Evolutionary conservation across 352 stramenopile genomes (phyloP).

Genomic region (Phytophthora foliorum): DNA sequence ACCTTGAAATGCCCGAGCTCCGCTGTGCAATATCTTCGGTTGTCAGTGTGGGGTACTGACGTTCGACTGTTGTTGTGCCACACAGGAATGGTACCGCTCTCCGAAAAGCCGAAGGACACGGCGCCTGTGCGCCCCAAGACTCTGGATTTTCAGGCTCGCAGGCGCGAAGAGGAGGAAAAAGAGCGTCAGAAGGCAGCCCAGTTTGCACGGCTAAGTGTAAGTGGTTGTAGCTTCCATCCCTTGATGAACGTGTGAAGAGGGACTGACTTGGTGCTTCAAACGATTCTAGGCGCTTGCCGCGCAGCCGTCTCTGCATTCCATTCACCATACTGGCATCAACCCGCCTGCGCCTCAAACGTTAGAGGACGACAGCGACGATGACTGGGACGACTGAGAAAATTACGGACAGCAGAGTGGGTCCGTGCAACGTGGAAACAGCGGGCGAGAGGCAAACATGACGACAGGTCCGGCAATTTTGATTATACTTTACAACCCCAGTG

Average conservation of each 20-base stretch:
- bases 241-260: not conserved
- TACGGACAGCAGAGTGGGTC: not conserved
- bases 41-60: conserved; percentile 1
- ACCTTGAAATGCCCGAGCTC: not conserved
- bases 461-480: conserved; percentile 44
- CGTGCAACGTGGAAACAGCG: not conserved
- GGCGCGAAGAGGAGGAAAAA: conserved; percentile 70
- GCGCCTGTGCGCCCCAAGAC: conserved; percentile 59
- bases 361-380: conserved; percentile 77
- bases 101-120: conserved; percentile 58
- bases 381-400: conserved; percentile 83
- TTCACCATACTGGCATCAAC: conserved; percentile 40
- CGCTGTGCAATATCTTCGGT: not conserved
- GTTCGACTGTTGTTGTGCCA: conserved; percentile 12
- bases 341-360: conserved; percentile 14
- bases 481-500: conserved; percentile 53
- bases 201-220: conserved; percentile 77
- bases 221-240: conserved; percentile 4
- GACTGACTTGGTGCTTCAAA: conserved; percentile 20
- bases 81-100: conserved; percentile 69
- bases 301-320: conserved; percentile 78
- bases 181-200: conserved; percentile 69
- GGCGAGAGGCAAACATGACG: conserved; percentile 10
- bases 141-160: conserved; percentile 71
- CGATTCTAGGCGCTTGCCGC: conserved; percentile 56